A percentile compares a stretch with the other conserved stretches of the same genome.
Evolutionary conservation across 179 eudicot species (phyloP).

Genomic region (Heliamphora pulchella): DNA sequence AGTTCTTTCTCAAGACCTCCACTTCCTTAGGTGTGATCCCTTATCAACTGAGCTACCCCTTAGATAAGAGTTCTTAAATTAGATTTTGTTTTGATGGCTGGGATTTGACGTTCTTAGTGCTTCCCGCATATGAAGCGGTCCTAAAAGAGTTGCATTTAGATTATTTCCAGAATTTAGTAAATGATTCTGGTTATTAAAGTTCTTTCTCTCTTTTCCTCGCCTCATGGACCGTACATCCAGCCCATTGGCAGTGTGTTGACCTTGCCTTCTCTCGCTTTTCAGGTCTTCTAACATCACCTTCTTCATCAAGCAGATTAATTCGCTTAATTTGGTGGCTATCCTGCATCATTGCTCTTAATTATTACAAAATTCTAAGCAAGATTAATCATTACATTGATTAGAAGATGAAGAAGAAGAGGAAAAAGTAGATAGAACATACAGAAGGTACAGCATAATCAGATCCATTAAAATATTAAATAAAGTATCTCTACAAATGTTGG

Average conservation of each 20-base stretch:
- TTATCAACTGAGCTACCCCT: too few relatives aligned
- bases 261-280: not conserved
- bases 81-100: not conserved
- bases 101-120: not conserved
- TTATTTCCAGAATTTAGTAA: not conserved
- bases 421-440: not conserved
- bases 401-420: not conserved
- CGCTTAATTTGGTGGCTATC: not conserved
- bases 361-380: too few relatives aligned
- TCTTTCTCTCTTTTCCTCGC: not conserved
- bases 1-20: slow-evolving; percentile 5
- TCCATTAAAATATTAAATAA: not conserved
- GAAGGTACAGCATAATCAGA: not conserved
- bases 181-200: not conserved
- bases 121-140: not conserved
- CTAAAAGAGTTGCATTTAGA: not conserved
- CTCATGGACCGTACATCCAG: not conserved
- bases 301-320: not conserved
- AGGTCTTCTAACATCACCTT: not conserved
- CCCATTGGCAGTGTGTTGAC: not conserved
- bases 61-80: too few relatives aligned
- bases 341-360: slow-evolving; percentile 6
- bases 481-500: not conserved
- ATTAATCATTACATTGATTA: too few relatives aligned
- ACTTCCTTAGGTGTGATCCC: too few relatives aligned